Percentiles rank a stretch among this genome's conserved stretches.
These are phyloP conservation scores for Salvia sclarea DNA, from an alignment of 305 asterid species.

Conservation along the genomic window DNA sequence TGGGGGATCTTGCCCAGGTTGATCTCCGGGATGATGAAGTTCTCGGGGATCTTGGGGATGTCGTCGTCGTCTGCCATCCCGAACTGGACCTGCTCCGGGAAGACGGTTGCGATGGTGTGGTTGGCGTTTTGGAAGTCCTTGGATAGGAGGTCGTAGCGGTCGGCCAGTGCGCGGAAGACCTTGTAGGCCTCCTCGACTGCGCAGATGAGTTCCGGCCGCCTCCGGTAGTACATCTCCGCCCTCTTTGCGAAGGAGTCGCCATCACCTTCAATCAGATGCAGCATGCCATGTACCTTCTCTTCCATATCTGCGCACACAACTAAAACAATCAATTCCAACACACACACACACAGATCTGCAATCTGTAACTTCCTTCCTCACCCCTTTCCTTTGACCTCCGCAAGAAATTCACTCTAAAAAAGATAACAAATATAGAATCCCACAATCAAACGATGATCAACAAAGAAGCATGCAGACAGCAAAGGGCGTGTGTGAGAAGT, in stretches of 20 bases:
- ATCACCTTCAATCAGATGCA: constrained; percentile 59
- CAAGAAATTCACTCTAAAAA: not conserved
- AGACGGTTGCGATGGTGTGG: constrained; percentile 60
- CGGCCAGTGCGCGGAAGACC: constrained; percentile 60
- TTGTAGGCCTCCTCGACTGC: constrained; percentile 64
- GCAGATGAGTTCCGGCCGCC: constrained; percentile 67
- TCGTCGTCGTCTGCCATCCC: constrained; percentile 51
- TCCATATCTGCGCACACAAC: constrained; percentile 58
- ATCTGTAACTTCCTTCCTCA: no score
- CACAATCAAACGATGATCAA: not conserved
- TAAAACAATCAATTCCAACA: not conserved
- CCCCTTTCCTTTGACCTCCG: not conserved
- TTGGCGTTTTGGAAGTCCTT: constrained; percentile 68
- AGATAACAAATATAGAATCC: not conserved
- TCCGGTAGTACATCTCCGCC: constrained; percentile 79
- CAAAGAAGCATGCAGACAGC: not conserved
- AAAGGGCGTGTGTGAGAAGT: no score
- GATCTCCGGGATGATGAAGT: constrained; percentile 2
- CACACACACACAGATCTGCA: not conserved
- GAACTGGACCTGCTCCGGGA: constrained; percentile 67
- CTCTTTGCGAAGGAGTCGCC: constrained; percentile 78
- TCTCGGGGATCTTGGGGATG: constrained; percentile 28
- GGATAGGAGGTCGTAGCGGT: constrained; percentile 66
- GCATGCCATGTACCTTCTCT: constrained; percentile 59
- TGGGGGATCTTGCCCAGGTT: constrained; percentile 38